Base-by-base conservation (phyloP, 1,284 basidiomycete genomes). In the Moesziomyces parantarcticus region DNA sequence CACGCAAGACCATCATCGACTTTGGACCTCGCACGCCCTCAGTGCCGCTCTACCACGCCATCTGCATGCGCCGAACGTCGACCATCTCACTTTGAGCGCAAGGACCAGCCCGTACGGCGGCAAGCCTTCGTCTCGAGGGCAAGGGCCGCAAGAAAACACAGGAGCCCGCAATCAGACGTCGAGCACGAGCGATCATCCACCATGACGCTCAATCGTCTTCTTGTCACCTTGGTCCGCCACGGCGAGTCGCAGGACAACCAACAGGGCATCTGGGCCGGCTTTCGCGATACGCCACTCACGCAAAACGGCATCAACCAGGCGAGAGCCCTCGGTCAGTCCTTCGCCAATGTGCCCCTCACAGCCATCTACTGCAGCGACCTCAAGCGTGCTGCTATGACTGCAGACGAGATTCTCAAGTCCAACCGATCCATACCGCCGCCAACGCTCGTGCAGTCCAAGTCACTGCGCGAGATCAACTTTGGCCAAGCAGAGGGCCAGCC, bases 231-330 rank as follows among this genome's bases (percentile, higher is more conserved):
- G 23, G 70, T 79, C 32, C 64, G 77, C 43, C 77, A 79, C 49
- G 77, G 75, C 43, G 66, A 77, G 50, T 53, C 61, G 78, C 65
- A 72, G 51, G 84, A 86, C 72, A 87, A 86, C 58, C 76, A 85
- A 45, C 84, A 82, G 54, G 71, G 84, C 6, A 73, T 85, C 25
- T 94, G 92, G 92, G 92, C 92, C 25, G 93, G 93, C 11, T 92
- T 91, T 88, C 88, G 87, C 63, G 92, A 96, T 84, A 89, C 93
- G 2, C 89, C 91, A 0, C 87, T 95, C 5, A 91, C 92, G 18
- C 90, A 90, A 73, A 92, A 94, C 83, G 93, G 93, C 91, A 79
- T 83, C 87, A 85, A 93, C 91, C 93, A 95, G 91, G 92, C 93
- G 3, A 89, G 88, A 76, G 92, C 92, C 0, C 86, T 92, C 2